phyloP scores from a whole-genome alignment of 371 early-diverging fungal species.

The Amoeboaphelidium occidentale region DNA sequence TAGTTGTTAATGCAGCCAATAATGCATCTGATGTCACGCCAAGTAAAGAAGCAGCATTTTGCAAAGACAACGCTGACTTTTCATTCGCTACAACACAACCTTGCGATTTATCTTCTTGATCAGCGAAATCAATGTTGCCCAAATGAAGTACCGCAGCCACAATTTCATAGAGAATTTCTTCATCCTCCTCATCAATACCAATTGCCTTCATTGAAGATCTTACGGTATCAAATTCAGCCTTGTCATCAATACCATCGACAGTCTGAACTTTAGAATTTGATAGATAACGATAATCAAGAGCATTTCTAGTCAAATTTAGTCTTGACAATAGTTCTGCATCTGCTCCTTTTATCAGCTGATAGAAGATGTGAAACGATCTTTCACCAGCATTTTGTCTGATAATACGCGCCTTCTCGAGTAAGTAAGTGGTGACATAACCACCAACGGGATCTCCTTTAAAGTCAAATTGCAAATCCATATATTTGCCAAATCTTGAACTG shows the following conservation, averaged over 20 bases:
- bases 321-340: constrained; percentile 4
- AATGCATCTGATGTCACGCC: constrained; percentile 4
- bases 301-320: constrained; percentile 1
- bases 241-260: constrained; percentile 4
- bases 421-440: constrained; percentile 16
- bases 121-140: constrained; percentile 7
- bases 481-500: constrained; percentile 23
- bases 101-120: not conserved
- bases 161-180: constrained; percentile 1
- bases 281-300: constrained; percentile 4
- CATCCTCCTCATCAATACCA: constrained; percentile 2
- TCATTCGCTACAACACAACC: not conserved
- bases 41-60: constrained; percentile 1
- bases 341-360: constrained; percentile 13
- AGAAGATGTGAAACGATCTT: constrained; percentile 25
- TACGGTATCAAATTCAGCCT: not conserved
- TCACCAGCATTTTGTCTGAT: constrained; percentile 11
- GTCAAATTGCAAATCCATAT: constrained; percentile 20
- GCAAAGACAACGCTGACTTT: not conserved
- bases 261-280: not conserved
- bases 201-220: constrained; percentile 3
- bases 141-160: constrained; percentile 9
- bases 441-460: constrained; percentile 14
- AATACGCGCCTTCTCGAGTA: constrained; percentile 23
- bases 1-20: constrained; percentile 4